These are phyloP conservation scores for Russula brevipes DNA, from an alignment of 768 basidiomycete genomes.

Conservation along the genomic window DNA sequence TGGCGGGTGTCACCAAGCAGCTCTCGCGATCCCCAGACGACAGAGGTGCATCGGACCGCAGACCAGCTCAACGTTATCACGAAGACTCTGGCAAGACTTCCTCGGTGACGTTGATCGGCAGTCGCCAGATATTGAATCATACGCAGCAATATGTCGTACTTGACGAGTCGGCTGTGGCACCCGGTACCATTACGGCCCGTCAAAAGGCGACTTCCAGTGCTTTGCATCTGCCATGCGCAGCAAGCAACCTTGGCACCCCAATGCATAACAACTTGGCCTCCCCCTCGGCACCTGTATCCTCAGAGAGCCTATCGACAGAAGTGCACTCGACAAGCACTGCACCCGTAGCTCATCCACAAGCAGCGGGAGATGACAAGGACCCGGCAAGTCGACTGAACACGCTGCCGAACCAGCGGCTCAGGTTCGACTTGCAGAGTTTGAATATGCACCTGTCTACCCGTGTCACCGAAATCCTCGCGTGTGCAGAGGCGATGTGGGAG, in stretches of 20 bases:
- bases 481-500: conserved; percentile 77
- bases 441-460: conserved; percentile 61
- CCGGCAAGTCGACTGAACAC: conserved; percentile 29
- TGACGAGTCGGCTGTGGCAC: conserved; percentile 37
- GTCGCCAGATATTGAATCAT: conserved; percentile 14
- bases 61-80: not conserved
- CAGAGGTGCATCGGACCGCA: not conserved
- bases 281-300: not conserved
- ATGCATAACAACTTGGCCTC: not conserved
- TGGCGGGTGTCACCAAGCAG: not conserved
- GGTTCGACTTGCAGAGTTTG: conserved; percentile 52
- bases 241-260: not conserved
- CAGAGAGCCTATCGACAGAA: not conserved
- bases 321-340: not conserved
- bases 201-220: conserved; percentile 14
- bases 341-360: not conserved
- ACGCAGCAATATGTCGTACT: conserved; percentile 44
- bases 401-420: conserved; percentile 50
- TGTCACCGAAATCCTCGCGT: conserved; percentile 60
- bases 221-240: not conserved
- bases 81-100: not conserved
- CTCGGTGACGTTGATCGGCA: conserved; percentile 3
- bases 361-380: not conserved
- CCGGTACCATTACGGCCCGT: conserved; percentile 35
- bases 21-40: not conserved